A percentile compares a stretch with the other conserved stretches of the same genome.
phyloP scores from a whole-genome alignment of 208 protist genomes.

The Leishmania arabica region DNA sequence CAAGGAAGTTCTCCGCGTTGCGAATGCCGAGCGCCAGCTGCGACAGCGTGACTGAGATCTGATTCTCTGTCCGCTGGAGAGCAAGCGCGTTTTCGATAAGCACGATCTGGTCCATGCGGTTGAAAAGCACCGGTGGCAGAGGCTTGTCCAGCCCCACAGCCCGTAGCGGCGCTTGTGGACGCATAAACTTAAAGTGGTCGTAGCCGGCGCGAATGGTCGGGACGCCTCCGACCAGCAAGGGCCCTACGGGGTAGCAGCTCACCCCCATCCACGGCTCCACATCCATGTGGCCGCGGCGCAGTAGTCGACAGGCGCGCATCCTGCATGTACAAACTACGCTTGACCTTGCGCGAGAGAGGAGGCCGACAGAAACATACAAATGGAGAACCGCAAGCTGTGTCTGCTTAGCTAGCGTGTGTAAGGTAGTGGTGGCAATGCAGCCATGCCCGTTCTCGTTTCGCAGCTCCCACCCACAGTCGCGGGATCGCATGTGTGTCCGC shows the following conservation, averaged over 20 bases:
- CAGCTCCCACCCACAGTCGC: neutral
- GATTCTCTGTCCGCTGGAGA: slow-evolving; percentile 79
- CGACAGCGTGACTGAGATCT: slow-evolving; percentile 84
- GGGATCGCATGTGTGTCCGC: neutral
- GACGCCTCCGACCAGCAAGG: slow-evolving; percentile 58
- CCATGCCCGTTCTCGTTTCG: neutral
- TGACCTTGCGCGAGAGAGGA: neutral
- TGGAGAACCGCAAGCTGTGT: too few relatives aligned
- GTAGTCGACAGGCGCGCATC: slow-evolving; percentile 32
- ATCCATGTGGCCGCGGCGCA: slow-evolving; percentile 60
- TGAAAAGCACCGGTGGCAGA: slow-evolving; percentile 82
- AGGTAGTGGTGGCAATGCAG: neutral
- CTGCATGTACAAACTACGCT: neutral
- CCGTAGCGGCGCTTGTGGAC: slow-evolving; percentile 61
- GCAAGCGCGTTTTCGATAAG: slow-evolving; percentile 87
- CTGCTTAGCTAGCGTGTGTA: neutral
- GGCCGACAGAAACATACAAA: neutral
- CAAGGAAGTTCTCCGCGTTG: slow-evolving; percentile 87
- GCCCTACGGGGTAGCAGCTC: slow-evolving; percentile 70
- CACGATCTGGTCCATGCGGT: slow-evolving; percentile 83
- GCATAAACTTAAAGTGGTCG: slow-evolving; percentile 70
- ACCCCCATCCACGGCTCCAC: slow-evolving; percentile 82
- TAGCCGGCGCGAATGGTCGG: slow-evolving; percentile 64
- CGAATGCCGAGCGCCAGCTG: slow-evolving; percentile 83
- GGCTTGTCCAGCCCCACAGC: slow-evolving; percentile 66